Base-by-base conservation (phyloP, 2,329 filamentous ascomycete species). In the Cladophialophora carrionii region DNA sequence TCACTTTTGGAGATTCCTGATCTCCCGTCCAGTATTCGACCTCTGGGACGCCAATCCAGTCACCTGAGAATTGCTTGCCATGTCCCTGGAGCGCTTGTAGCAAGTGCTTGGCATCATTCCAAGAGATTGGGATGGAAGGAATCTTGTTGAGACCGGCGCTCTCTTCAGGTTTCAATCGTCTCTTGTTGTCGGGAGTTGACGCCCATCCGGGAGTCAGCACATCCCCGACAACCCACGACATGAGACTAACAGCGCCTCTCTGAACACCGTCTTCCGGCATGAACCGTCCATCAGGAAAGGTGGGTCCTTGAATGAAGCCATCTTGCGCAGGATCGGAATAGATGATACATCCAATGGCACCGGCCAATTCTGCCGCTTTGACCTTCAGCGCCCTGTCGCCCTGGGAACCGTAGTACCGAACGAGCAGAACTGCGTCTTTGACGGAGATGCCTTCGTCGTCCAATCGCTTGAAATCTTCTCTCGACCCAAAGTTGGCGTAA, bases 311-410 rank as follows among this genome's bases (percentile, higher is more conserved):
- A 31, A 85, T 77, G 72, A 93, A 95, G 1, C 92, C 92, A 74
- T 96, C 90, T 57, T 97, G 90, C 1, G 84, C 83, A 0, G 94
- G 94, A 74, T 98, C 95, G 58, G 89, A 96, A 80, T 97, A 99
- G 64, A 96, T 90, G 62, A 99, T 85, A 72, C 92, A 96, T 14
- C 94, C 95, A 1, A 84, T 87, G 69, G 92, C 95, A 1, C 95
- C 95, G 14, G 90, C 91, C 71, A 91, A 76, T 77, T 97, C 91
- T 0, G 95, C 95, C 9, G 91, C 90, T 78, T 94, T 96, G 72
- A 99, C 85, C 77, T 98, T 97, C 71, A 96, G 79, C 1, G 87
- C 90, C 5, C 85, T 82, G 74, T 96, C 90, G 1, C 80, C 81
- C 73, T 94, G 87, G 0, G 87, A 86, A 37, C 91, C 92, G 71